Evolutionary conservation across 352 stramenopile genomes (phyloP), one percentile per base, ranked within the genome.

Genomic region (Pythium guiyangense): DNA sequence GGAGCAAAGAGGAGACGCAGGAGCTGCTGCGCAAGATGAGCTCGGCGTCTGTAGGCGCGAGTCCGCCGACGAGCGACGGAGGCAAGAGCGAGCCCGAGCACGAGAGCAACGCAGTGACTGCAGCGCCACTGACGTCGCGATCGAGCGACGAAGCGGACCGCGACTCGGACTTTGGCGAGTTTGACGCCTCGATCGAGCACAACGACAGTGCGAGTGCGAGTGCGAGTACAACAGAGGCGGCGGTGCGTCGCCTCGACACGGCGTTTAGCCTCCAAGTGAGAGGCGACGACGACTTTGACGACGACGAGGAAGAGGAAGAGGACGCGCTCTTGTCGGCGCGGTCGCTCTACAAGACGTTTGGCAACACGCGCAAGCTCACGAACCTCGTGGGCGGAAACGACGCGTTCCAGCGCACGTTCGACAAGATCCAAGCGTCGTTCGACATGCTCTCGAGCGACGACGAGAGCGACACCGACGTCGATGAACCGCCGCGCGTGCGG

Each of bases 351-450:
- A 67, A 74, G 26, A 57, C 58, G 29, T 79, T 77, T 14, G 71
- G 79, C 22, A 79, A 71, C 69, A 72, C 74, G 15, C 71, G 73
- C 31, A 67, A 80, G 53, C 64, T 88, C 43, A 77, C 65, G 20
- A 62, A 63, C 5, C 59, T 84, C 10, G 70, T 72, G 15, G 73
- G 74, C 25, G 69, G 69, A 46, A 74, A 83, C 55, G 52, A 60
- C 35, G 54, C 74, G 31, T 81, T 87, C 44, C 74, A 83, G 60
- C 77, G 71, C 29, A 80, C 67, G 18, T 79, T 89, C 22, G 72
- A 69, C 31, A 63, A 87, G 54, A 80, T 89, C 46, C 77, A 89
- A 53, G 67, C 77, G 43, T 74, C 69, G 47, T 73, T 89, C 49
- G 64, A 87, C 57, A 66, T 82, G 64, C 57, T 84, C 27, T 74